phyloP scores from a whole-genome alignment of 495 filamentous ascomycete genomes.

The Penicillium ochrochloron region DNA sequence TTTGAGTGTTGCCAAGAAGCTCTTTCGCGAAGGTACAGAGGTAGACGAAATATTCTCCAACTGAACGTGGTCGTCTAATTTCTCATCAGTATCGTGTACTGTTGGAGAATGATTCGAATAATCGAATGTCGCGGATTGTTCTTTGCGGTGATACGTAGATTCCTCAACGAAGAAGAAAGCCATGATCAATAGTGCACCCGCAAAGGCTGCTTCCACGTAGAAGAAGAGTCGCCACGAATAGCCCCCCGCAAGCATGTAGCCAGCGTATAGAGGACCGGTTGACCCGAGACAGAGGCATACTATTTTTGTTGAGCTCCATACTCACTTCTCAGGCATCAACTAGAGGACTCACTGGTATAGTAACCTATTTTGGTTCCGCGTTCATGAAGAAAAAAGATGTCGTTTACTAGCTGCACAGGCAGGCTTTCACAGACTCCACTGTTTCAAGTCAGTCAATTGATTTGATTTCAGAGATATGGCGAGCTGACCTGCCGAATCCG shows the following conservation, averaged over 20 bases:
- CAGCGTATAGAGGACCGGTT: constrained; percentile 62
- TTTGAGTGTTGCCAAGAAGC: constrained; percentile 49
- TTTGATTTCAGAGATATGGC: neutral
- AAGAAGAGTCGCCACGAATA: constrained; percentile 68
- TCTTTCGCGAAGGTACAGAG: constrained; percentile 30
- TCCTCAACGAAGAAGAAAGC: constrained; percentile 68
- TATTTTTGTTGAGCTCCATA: constrained; percentile 23
- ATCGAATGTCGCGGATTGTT: constrained; percentile 9
- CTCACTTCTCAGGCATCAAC: neutral
- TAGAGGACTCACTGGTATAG: constrained; percentile 53
- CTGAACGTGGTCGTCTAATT: constrained; percentile 6
- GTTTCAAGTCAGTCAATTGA: neutral
- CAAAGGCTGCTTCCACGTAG: constrained; percentile 67
- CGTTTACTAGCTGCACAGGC: constrained; percentile 67
- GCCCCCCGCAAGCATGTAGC: constrained; percentile 66
- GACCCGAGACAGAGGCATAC: constrained; percentile 64
- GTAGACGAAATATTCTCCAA: constrained; percentile 23
- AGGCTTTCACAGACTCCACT: constrained; percentile 65
- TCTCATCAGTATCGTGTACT: constrained; percentile 7
- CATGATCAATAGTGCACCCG: constrained; percentile 55
- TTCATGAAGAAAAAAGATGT: constrained; percentile 69
- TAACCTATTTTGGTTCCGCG: constrained; percentile 61
- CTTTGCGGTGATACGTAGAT: constrained; percentile 57
- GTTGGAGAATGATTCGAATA: neutral
- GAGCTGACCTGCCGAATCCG: constrained; percentile 46